Conservation (phyloP, 78 protist genomes). For the Guillardia theta region DNA sequence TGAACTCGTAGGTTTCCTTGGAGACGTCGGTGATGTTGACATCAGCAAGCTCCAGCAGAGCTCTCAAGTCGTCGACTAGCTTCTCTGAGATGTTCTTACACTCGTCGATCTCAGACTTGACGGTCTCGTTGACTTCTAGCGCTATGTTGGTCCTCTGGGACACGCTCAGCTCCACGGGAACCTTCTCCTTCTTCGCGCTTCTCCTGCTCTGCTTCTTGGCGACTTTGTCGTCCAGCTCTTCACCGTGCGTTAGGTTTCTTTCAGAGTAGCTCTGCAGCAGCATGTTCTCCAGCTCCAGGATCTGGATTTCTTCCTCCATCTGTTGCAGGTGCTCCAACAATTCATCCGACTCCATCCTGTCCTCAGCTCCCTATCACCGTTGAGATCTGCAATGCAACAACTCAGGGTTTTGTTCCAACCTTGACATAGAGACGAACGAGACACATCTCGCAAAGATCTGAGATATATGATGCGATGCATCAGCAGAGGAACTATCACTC, state of each 20-base stretch:
- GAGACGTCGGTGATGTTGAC: conserved; percentile 5
- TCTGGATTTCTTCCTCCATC: neutral
- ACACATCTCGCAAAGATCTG: neutral
- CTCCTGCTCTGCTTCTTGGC: neutral
- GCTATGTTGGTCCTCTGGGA: neutral
- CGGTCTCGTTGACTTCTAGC: neutral
- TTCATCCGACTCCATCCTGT: too few relatives aligned
- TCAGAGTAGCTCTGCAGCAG: neutral
- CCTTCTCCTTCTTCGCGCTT: neutral
- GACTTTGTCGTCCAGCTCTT: neutral
- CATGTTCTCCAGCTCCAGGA: neutral
- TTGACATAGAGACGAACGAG: neutral
- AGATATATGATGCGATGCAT: too few relatives aligned
- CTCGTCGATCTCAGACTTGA: neutral
- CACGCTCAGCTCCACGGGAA: neutral
- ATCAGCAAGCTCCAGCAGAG: conserved; percentile 35
- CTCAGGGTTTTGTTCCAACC: too few relatives aligned
- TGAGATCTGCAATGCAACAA: too few relatives aligned
- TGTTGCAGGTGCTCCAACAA: neutral
- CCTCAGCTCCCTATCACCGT: too few relatives aligned
- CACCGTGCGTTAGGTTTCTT: neutral
- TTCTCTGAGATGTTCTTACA: neutral
- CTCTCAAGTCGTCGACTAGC: neutral
- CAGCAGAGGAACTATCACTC: too few relatives aligned
- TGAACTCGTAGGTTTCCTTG: conserved; percentile 57